Evolutionary conservation across 2,329 filamentous ascomycete species (phyloP).

Genomic region (Truncatella angustata): DNA sequence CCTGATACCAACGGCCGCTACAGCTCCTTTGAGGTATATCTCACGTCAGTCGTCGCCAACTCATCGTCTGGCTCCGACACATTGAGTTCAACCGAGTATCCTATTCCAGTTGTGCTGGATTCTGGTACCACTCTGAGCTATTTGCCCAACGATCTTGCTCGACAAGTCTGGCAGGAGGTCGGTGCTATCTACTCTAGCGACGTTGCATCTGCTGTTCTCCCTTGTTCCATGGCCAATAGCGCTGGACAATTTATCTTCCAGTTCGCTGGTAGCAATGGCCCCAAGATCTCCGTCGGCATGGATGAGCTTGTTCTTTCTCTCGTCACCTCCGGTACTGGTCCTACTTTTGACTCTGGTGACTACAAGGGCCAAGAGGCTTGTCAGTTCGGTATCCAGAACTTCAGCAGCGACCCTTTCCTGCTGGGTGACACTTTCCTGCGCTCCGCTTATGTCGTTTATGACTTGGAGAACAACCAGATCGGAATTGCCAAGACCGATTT

Average conservation of each 20-base stretch:
- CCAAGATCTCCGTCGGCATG: conserved; percentile 51
- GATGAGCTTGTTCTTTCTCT: conserved; percentile 54
- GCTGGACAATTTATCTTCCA: conserved; percentile 53
- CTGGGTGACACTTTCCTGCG: conserved; percentile 59
- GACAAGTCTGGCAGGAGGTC: conserved; percentile 52
- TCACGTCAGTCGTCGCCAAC: conserved; percentile 46
- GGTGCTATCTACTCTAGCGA: conserved; percentile 45
- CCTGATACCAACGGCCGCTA: conserved; percentile 34
- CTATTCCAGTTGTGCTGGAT: conserved; percentile 66
- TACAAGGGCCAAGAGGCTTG: conserved; percentile 48
- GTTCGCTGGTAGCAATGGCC: conserved; percentile 47
- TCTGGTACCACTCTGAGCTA: conserved; percentile 74
- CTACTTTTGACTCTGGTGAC: conserved; percentile 36
- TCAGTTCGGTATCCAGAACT: conserved; percentile 56
- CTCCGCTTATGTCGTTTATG: conserved; percentile 60
- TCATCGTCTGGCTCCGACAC: conserved; percentile 49
- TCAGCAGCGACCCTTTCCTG: conserved; percentile 39
- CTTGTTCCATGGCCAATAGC: conserved; percentile 46
- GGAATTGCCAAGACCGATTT: conserved; percentile 55
- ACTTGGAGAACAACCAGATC: conserved; percentile 56
- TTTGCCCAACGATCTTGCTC: conserved; percentile 60
- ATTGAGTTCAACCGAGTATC: conserved; percentile 39
- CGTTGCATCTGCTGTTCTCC: conserved; percentile 42
- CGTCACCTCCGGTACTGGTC: conserved; percentile 27
- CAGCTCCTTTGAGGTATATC: conserved; percentile 45